Evolutionary conservation across 148 eudicot species (phyloP), one percentile per base, ranked within the genome.

Genomic region (Gaultheria prostrata): DNA sequence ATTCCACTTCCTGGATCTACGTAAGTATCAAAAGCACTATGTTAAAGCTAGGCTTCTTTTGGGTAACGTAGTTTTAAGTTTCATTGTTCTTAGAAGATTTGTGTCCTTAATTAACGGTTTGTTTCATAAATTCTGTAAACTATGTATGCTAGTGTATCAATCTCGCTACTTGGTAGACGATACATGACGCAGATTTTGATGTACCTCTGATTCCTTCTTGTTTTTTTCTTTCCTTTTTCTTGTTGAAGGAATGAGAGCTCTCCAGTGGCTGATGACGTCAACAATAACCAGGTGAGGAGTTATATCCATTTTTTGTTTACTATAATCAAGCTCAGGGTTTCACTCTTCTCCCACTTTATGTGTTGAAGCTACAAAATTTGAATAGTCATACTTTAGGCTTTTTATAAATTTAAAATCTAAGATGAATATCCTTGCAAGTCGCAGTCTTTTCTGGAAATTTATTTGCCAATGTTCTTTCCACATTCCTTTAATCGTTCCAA

Each of bases 281-380:
- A 87, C 85, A 86, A 59, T 82, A 92, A 89, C 80, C 94, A 95
- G 94, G 98, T 95, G 80, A 80, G 72, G 71, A 8, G 18, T 45
- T 67, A 45, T 43, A 77, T 13, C 26, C 13, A 48, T 7, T 28
- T 79, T 10, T 0, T n/a, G 6, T 54, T 56, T 59, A 33, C 65
- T 30, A 7, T 59, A 43, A 17, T 67, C 18, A 45, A 6, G 54
- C 84, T 74, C 5, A 65, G 15, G 71, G 26, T 65, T 53, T 39
- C 26, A 54, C 39, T 39, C 32, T 51, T 57, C 43, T 32, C 33
- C 71, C 3, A 3, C 33, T 21, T 8, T 39, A 4, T 21, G 28
- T 28, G 46, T 35, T 28, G 43, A 48, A 33, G 11, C 8, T 30
- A 26, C 6, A 49, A 48, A 20, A n/a, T 13, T 73, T 10, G 56